These are phyloP conservation scores for Phragmites australis DNA, from an alignment of 176 grass and related monocot species.

Conservation along the genomic window DNA sequence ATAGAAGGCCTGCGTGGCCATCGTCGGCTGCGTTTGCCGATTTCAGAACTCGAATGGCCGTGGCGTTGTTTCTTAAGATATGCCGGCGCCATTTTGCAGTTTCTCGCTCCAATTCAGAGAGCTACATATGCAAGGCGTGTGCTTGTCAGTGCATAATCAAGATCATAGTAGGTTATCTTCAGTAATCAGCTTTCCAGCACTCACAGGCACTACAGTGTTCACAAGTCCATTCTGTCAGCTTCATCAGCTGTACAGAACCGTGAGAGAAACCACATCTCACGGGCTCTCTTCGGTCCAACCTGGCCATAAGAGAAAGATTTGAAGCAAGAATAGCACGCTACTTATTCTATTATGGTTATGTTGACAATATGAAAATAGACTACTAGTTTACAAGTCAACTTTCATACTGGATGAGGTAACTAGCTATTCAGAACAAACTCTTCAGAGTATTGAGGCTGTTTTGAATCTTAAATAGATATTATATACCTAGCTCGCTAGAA, in stretches of 20 bases:
- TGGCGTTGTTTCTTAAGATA: slow-evolving; percentile 86
- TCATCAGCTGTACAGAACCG: slow-evolving; percentile 78
- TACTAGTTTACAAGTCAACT: neutral
- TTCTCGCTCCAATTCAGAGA: slow-evolving; percentile 74
- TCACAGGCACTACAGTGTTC: slow-evolving; percentile 86
- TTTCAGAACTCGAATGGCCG: slow-evolving; percentile 80
- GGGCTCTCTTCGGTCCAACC: slow-evolving; percentile 87
- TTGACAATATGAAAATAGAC: neutral
- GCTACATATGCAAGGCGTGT: slow-evolving; percentile 43
- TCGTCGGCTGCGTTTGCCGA: slow-evolving; percentile 86
- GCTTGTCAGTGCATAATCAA: neutral
- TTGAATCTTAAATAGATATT: neutral
- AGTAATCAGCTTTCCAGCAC: slow-evolving; percentile 12
- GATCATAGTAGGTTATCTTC: neutral
- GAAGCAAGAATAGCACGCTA: neutral
- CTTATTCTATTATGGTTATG: neutral
- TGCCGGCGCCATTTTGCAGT: slow-evolving; percentile 84
- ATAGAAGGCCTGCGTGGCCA: slow-evolving; percentile 83
- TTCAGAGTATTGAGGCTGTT: neutral
- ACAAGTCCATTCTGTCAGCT: slow-evolving; percentile 93
- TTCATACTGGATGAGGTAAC: neutral
- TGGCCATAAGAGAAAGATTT: slow-evolving; percentile 21
- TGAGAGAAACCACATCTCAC: slow-evolving; percentile 91
- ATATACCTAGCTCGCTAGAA: neutral
- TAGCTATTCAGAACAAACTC: neutral